Conservation (phyloP, 805 yeast genomes). For the Metschnikowia sp. region DNA sequence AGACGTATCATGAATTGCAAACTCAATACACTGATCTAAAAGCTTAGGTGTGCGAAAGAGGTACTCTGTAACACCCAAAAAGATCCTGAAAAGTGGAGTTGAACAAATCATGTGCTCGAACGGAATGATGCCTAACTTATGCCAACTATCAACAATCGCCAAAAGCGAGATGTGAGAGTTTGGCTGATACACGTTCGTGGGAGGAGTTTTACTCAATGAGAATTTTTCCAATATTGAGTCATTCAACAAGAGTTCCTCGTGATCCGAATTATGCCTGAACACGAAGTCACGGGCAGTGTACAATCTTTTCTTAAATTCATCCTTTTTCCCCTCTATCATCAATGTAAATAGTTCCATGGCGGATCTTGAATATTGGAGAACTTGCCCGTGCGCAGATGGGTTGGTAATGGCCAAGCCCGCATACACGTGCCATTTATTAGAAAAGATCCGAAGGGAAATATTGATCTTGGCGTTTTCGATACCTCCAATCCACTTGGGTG, state of each 20-base stretch:
- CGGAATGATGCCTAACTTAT: constrained; percentile 77
- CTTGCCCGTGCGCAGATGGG: constrained; percentile 90
- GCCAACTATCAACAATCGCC: constrained; percentile 95
- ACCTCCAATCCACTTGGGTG: constrained; percentile 86
- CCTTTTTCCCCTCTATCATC: constrained; percentile 67
- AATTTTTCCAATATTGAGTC: constrained; percentile 76
- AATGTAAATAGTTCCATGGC: constrained; percentile 78
- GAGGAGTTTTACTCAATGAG: constrained; percentile 70
- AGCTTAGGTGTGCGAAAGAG: constrained; percentile 80
- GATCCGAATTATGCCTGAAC: constrained; percentile 59
- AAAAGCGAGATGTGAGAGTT: constrained; percentile 87
- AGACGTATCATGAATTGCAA: constrained; percentile 59
- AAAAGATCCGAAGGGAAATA: constrained; percentile 82
- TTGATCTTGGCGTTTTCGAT: constrained; percentile 94
- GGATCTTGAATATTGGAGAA: constrained; percentile 83
- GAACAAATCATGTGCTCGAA: constrained; percentile 97
- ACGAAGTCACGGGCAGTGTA: constrained; percentile 68
- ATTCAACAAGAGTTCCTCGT: constrained; percentile 66
- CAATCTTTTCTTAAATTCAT: constrained; percentile 58
- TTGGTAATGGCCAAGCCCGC: constrained; percentile 96
- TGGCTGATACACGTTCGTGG: constrained; percentile 57
- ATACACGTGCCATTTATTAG: constrained; percentile 97
- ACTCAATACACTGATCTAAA: constrained; percentile 75
- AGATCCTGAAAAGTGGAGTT: constrained; percentile 86
- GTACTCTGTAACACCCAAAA: constrained; percentile 91